phyloP scores from a whole-genome alignment of 108 stramenopile genomes.

The Craspedostauros australis region DNA sequence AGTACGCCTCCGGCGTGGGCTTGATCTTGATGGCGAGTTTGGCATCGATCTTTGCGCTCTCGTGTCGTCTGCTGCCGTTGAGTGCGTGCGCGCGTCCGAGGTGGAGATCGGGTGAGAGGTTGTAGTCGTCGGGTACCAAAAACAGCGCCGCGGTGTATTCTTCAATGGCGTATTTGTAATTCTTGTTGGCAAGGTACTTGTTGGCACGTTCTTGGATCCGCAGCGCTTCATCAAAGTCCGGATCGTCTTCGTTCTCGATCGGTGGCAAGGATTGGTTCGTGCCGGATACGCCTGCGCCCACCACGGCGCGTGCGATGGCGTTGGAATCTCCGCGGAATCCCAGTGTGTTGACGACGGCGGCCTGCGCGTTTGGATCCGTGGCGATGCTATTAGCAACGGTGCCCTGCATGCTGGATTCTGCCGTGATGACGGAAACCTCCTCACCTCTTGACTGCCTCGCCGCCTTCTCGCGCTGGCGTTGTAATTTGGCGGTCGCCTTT shows the following conservation, averaged over 20 bases:
- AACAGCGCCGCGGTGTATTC: constrained; percentile 84
- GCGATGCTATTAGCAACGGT: constrained; percentile 54
- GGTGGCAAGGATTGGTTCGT: not conserved
- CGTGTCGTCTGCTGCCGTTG: constrained; percentile 76
- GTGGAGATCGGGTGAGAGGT: constrained; percentile 75
- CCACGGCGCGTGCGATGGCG: constrained; percentile 24
- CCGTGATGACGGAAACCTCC: constrained; percentile 40
- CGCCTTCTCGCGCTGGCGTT: constrained; percentile 51
- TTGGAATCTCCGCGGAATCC: constrained; percentile 26
- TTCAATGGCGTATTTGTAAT: constrained; percentile 75
- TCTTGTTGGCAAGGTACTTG: constrained; percentile 58
- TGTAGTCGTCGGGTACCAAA: constrained; percentile 72
- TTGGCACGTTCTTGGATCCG: constrained; percentile 76
- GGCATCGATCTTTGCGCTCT: constrained; percentile 74
- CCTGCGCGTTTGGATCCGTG: constrained; percentile 44
- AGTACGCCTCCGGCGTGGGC: constrained; percentile 73
- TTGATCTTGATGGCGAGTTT: constrained; percentile 64
- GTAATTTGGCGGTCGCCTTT: constrained; percentile 74
- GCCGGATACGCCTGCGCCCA: not conserved
- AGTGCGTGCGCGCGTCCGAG: constrained; percentile 79
- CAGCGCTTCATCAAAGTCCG: constrained; percentile 88
- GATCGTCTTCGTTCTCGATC: constrained; percentile 49
- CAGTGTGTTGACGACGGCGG: constrained; percentile 28
- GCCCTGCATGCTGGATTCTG: constrained; percentile 42
- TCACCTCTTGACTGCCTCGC: constrained; percentile 31